phyloP scores from a whole-genome alignment of 306 rosid species.

The Adenanthera pavonina region DNA sequence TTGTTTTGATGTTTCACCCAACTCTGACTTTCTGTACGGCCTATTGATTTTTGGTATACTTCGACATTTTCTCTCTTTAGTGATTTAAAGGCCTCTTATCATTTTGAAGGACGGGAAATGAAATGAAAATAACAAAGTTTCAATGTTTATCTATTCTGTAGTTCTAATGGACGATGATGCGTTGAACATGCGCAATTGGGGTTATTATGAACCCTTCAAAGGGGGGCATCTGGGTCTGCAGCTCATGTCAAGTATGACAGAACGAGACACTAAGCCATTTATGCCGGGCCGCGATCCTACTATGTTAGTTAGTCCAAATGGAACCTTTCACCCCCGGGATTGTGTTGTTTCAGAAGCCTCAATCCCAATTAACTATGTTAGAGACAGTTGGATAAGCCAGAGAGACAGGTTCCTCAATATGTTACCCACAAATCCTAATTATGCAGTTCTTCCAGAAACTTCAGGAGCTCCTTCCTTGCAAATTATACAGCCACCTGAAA shows the following conservation, averaged over 20 bases:
- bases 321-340: conserved; percentile 65
- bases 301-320: conserved; percentile 62
- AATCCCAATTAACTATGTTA: conserved; percentile 63
- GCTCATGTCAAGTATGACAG: conserved; percentile 87
- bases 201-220: conserved; percentile 88
- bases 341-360: conserved; percentile 66
- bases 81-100: neutral
- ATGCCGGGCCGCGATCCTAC: conserved; percentile 75
- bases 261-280: conserved; percentile 75
- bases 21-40: conserved; percentile 29
- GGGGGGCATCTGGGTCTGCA: conserved; percentile 89
- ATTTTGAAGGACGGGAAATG: conserved; percentile 20
- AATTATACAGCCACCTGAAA: conserved; percentile 58
- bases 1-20: conserved; percentile 12
- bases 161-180: conserved; percentile 93
- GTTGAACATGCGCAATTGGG: conserved; percentile 95
- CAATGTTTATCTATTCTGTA: conserved; percentile 48
- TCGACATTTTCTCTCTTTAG: neutral
- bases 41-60: neutral
- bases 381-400: conserved; percentile 78
- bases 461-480: conserved; percentile 70
- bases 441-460: conserved; percentile 69
- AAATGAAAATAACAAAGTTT: conserved; percentile 32
- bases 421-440: conserved; percentile 68
- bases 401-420: conserved; percentile 76